Evolutionary conservation across 78 protist species (phyloP).

Genomic region (Dictyostelium intermedium): DNA sequence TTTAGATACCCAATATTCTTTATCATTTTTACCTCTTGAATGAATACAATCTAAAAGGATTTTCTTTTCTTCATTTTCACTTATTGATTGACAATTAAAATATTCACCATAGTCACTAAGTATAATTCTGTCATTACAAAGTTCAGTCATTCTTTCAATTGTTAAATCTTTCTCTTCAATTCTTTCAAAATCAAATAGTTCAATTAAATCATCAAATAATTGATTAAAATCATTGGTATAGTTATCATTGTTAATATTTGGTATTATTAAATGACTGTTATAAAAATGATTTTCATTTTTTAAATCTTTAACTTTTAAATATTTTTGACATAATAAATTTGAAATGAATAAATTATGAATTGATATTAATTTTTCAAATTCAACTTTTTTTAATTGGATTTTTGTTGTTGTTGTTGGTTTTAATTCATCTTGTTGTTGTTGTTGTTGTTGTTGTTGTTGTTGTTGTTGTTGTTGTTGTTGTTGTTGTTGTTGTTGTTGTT

Average conservation of each 20-base stretch:
- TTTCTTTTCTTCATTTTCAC: neutral
- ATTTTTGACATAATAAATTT: neutral
- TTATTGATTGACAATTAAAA: neutral
- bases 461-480: no score
- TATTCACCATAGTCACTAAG: neutral
- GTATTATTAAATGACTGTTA: neutral
- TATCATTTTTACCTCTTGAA: neutral
- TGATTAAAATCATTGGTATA: neutral
- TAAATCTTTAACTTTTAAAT: neutral
- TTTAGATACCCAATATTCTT: conserved; percentile 18
- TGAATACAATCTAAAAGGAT: neutral
- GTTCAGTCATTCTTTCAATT: neutral
- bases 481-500: neutral
- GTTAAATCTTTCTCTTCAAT: neutral
- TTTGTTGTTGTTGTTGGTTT: neutral
- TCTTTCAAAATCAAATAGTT: neutral
- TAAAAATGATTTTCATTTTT: neutral
- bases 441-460: neutral
- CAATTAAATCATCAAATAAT: neutral
- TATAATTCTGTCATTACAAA: neutral
- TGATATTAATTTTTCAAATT: neutral
- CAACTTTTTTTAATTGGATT: neutral
- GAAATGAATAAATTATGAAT: neutral
- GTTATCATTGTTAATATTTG: neutral
- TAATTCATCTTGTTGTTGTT: neutral